phyloP scores from a whole-genome alignment of 805 yeast genomes.

The Spathaspora girioi region DNA sequence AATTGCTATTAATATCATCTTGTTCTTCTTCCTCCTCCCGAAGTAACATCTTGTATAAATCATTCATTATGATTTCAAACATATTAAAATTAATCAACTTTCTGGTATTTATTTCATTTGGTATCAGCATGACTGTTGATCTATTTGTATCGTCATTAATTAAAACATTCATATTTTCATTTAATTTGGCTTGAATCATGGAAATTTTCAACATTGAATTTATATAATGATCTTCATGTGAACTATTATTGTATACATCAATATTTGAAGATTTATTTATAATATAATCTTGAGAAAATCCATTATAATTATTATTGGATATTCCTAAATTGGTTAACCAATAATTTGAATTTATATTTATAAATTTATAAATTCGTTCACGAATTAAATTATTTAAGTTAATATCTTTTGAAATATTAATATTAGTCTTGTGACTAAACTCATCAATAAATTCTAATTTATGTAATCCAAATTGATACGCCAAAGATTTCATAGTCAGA shows the following conservation, averaged over 20 bases:
- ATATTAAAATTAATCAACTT: slow-evolving; percentile 37
- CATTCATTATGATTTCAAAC: slow-evolving; percentile 39
- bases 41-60: slow-evolving; percentile 14
- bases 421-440: slow-evolving; percentile 33
- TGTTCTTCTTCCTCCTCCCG: neutral
- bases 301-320: slow-evolving; percentile 26
- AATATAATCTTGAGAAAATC: slow-evolving; percentile 34
- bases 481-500: slow-evolving; percentile 35
- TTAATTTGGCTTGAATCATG: slow-evolving; percentile 35
- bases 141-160: slow-evolving; percentile 17
- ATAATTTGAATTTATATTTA: slow-evolving; percentile 40
- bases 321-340: slow-evolving; percentile 41
- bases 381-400: slow-evolving; percentile 31
- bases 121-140: slow-evolving; percentile 6
- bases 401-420: slow-evolving; percentile 21
- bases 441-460: slow-evolving; percentile 38
- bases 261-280: slow-evolving; percentile 29
- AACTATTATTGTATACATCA: slow-evolving; percentile 10
- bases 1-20: slow-evolving; percentile 17
- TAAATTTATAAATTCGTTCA: slow-evolving; percentile 40
- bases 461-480: slow-evolving; percentile 42
- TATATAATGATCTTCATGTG: slow-evolving; percentile 17
- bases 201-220: slow-evolving; percentile 28
- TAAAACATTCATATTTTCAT: slow-evolving; percentile 34
- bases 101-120: slow-evolving; percentile 17